These are phyloP conservation scores for Aegilops longissima DNA, from an alignment of 176 grass and related monocot species.

Conservation along the genomic window DNA sequence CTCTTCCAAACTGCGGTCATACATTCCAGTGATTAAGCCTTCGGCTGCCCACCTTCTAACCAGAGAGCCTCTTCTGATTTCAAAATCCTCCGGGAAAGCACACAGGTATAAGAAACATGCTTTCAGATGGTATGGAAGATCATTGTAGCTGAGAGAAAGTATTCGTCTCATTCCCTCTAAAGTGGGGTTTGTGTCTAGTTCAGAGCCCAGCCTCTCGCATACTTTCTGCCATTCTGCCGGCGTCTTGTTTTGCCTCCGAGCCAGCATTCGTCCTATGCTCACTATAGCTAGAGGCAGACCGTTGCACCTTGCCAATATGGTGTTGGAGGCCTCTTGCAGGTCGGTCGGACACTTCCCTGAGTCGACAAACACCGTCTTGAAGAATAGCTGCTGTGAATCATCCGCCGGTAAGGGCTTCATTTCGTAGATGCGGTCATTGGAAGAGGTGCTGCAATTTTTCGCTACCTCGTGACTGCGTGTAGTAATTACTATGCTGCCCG, in stretches of 20 bases:
- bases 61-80: conserved; percentile 11
- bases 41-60: conserved; percentile 43
- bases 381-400: not conserved
- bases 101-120: conserved; percentile 42
- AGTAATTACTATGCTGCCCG: conserved; percentile 36
- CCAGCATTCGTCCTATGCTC: conserved; percentile 23
- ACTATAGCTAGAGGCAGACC: conserved; percentile 40
- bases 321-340: not conserved
- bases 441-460: conserved; percentile 3
- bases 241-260: not conserved
- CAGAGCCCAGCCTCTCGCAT: not conserved
- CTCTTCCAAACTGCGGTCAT: not conserved
- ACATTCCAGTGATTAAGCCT: conserved; percentile 8
- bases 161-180: conserved; percentile 19
- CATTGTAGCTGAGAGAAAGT: conserved; percentile 35
- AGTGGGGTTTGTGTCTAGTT: not conserved
- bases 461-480: conserved; percentile 20
- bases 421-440: not conserved
- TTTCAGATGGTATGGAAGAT: conserved; percentile 49
- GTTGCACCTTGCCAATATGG: conserved; percentile 27
- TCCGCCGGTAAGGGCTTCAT: not conserved
- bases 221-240: not conserved
- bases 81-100: conserved; percentile 17
- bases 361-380: not conserved
- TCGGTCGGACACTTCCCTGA: not conserved